phyloP scores from a whole-genome alignment of 2,329 filamentous ascomycete species.

The Exserohilum turcica region DNA sequence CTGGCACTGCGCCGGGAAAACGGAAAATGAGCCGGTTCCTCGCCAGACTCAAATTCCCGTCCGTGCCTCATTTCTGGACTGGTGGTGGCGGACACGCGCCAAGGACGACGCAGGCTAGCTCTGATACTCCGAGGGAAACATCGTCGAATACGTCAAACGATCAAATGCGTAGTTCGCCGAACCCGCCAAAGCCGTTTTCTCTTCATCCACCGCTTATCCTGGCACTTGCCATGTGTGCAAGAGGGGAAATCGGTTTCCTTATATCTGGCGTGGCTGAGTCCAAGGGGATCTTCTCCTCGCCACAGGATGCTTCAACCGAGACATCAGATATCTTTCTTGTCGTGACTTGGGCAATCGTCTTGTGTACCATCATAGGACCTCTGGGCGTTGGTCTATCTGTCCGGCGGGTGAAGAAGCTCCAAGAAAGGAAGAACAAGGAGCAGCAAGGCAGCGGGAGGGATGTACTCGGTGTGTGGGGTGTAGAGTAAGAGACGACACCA shows the following conservation, averaged over 20 bases:
- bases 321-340: conserved; percentile 58
- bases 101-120: not conserved
- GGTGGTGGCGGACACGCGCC: not conserved
- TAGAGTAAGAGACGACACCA: conserved; percentile 23
- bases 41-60: not conserved
- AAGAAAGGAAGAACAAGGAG: conserved; percentile 37
- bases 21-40: not conserved
- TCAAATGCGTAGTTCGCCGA: conserved; percentile 22
- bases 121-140: not conserved
- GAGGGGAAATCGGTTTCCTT: conserved; percentile 81
- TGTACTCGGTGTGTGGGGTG: conserved; percentile 54
- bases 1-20: not conserved
- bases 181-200: conserved; percentile 59
- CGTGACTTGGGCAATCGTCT: conserved; percentile 61
- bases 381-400: conserved; percentile 59
- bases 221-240: conserved; percentile 71
- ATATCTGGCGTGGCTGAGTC: conserved; percentile 71
- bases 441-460: conserved; percentile 46
- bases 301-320: conserved; percentile 12
- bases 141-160: conserved; percentile 3
- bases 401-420: conserved; percentile 52
- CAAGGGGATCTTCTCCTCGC: conserved; percentile 53
- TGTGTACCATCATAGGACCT: conserved; percentile 62
- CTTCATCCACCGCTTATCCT: conserved; percentile 71
- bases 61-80: not conserved